Evolutionary conservation across 441 rosid species (phyloP), one percentile per base, ranked within the genome.

Genomic region (Adansonia gregorii): DNA sequence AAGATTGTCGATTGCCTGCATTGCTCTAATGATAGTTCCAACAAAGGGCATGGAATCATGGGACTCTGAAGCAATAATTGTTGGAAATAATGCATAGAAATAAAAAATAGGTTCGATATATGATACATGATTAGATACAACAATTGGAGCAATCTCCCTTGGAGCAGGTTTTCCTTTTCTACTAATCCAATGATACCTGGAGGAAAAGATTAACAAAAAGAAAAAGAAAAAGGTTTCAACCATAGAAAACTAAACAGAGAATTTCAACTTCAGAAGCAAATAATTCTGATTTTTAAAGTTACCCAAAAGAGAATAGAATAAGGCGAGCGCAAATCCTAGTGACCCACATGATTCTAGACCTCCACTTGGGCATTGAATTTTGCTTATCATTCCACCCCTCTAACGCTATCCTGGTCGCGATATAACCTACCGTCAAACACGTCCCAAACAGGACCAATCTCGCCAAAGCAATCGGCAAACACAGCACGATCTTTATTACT

Each of bases 21-120:
- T 96, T 71, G 99, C 97, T 80, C 99, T 91, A 82, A 96, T 94
- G 54, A 96, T 96, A 79, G 99, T 96, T 80, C 99, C 98, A 59
- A 96, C 99, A 73, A 92, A 85, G 14, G 99, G 99, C 67, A 94
- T 86, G 56, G 96, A 86, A 83, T 96, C 99, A 81, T 96, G 99
- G 6, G 98, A 90, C 79, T 94, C 98, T 0, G 99, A 86, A 0
- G 99, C 98, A 78, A 96, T 98, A 82, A 96, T 96, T 31, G 99
- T 96, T 0, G 99, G 98, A 73, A 86, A 96, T 35, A 96, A 79
- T 77, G 94, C 99, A 77, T 92, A 96, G 78, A 96, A 96, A 76
- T 89, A 96, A 83, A 96, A 94, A 67, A 96, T 96, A 45, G 99
- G 99, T 35, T 96, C 99, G 0, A 94, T 87, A 72, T 87, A 96